Evolutionary conservation across 805 yeast species (phyloP).

Genomic region (Lipomyces lipofer): DNA sequence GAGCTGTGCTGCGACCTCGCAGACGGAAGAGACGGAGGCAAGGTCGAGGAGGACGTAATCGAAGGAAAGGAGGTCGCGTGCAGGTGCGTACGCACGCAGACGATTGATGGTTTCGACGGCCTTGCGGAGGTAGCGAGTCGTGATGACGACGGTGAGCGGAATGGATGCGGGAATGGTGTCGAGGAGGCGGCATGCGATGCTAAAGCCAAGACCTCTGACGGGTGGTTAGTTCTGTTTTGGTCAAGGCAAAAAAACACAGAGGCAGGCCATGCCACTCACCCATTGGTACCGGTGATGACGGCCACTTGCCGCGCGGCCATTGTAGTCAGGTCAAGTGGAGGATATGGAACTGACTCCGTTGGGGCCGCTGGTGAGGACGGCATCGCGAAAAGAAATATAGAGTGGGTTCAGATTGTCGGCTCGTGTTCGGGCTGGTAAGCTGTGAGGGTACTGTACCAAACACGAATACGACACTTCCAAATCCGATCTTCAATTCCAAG

Average conservation of each 20-base stretch:
- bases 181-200: conserved; percentile 78
- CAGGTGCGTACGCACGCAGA: conserved; percentile 45
- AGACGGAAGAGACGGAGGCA: conserved; percentile 80
- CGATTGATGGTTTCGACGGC: conserved; percentile 70
- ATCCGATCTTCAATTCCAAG: no score
- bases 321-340: neutral
- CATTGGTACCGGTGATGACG: conserved; percentile 46
- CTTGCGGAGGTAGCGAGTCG: conserved; percentile 84
- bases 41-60: conserved; percentile 91
- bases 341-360: no score
- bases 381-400: no score
- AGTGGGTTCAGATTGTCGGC: no score
- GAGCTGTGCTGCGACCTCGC: conserved; percentile 72
- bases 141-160: conserved; percentile 76
- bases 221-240: neutral
- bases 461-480: no score
- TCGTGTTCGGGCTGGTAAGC: no score
- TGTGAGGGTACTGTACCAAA: no score
- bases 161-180: conserved; percentile 55
- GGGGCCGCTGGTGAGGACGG: no score
- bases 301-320: conserved; percentile 35
- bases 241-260: neutral
- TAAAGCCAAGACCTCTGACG: conserved; percentile 72
- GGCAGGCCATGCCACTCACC: conserved; percentile 31
- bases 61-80: conserved; percentile 62